Conservation (phyloP, 2,329 filamentous ascomycete genomes). For the Biscogniauxia marginata region DNA sequence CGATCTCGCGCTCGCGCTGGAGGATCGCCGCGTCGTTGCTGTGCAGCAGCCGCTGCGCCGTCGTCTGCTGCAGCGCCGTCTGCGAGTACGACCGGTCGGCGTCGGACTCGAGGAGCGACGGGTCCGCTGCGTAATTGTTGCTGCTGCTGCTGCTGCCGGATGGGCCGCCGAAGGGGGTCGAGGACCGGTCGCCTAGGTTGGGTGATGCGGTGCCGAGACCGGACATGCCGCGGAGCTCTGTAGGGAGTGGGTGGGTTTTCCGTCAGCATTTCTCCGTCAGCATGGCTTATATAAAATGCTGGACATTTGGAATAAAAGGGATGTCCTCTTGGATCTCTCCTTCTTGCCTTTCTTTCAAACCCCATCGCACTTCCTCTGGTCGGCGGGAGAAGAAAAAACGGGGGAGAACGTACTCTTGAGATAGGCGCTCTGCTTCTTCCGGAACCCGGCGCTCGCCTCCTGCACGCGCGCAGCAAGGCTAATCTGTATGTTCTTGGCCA, state of each 20-base stretch:
- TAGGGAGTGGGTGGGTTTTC: neutral
- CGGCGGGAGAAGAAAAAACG: neutral
- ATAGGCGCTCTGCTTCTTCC: constrained; percentile 97
- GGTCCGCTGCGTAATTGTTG: constrained; percentile 68
- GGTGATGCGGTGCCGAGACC: constrained; percentile 53
- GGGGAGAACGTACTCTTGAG: constrained; percentile 70
- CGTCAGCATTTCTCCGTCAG: constrained; percentile 19
- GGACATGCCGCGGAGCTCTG: constrained; percentile 73
- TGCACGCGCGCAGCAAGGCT: constrained; percentile 85
- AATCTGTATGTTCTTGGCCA: constrained; percentile 95
- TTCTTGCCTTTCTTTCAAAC: neutral
- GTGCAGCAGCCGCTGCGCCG: constrained; percentile 60
- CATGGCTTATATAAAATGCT: neutral
- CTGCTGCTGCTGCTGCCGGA: constrained; percentile 32
- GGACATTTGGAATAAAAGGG: neutral
- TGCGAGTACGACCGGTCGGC: constrained; percentile 91
- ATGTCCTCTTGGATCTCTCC: neutral
- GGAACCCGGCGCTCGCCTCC: constrained; percentile 85
- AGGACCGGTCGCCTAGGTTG: constrained; percentile 45
- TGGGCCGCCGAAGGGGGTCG: constrained; percentile 42
- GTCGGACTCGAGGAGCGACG: constrained; percentile 88
- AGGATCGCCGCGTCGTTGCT: constrained; percentile 82
- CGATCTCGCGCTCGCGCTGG: constrained; percentile 94
- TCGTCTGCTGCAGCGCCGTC: constrained; percentile 74
- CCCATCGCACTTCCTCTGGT: neutral